phyloP scores from a whole-genome alignment of 2,329 filamentous ascomycete species.

The Chrysoporthe deuterocubensis region DNA sequence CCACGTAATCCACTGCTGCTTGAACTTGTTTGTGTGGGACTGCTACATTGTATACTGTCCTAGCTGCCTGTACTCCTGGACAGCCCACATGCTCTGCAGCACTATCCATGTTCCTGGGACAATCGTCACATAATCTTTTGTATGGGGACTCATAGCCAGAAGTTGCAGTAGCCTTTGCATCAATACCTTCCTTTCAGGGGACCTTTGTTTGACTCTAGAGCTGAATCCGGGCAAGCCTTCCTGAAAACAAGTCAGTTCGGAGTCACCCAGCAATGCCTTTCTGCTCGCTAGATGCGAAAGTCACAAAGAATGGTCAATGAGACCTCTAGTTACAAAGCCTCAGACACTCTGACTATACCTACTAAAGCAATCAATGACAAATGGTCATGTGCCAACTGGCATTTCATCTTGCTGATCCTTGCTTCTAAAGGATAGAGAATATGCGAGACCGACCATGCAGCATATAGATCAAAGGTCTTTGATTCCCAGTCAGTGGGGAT shows the following conservation, averaged over 20 bases:
- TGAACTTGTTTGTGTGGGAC: background rate
- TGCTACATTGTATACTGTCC: background rate
- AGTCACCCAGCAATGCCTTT: background rate
- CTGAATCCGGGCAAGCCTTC: too few species aligned
- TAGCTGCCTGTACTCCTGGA: background rate
- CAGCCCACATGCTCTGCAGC: background rate
- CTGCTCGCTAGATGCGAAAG: background rate
- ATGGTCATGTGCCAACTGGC: background rate
- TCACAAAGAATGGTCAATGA: background rate
- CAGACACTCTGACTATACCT: background rate
- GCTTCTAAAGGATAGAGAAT: too few species aligned
- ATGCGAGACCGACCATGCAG: too few species aligned
- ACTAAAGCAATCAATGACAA: background rate
- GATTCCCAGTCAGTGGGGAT: too few species aligned
- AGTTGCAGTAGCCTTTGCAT: too few species aligned
- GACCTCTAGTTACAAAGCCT: background rate
- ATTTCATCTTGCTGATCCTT: background rate
- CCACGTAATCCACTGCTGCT: too few species aligned
- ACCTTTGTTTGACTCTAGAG: too few species aligned
- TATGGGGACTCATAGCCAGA: too few species aligned
- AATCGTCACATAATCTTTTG: too few species aligned
- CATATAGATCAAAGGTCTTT: too few species aligned
- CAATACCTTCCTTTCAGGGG: too few species aligned
- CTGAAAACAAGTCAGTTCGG: too few species aligned
- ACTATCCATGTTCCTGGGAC: background rate